Conservation (phyloP, 2,329 filamentous ascomycete species). For the Alternaria arborescens region DNA sequence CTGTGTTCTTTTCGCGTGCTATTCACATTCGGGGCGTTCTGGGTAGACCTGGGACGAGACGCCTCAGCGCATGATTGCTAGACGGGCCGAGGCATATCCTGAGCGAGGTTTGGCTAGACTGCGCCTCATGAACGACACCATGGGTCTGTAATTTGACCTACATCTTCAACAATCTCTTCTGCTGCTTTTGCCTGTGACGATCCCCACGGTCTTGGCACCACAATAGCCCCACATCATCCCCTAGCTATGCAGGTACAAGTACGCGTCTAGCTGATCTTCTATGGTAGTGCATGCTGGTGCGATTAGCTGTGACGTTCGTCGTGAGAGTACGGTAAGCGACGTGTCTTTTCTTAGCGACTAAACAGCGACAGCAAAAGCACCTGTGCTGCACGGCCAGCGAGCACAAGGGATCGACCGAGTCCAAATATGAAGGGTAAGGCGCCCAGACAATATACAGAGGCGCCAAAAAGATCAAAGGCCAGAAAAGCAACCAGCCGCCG, state of each 20-base stretch:
- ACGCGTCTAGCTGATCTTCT: not conserved
- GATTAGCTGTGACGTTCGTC: not conserved
- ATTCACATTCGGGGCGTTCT: slow-evolving; percentile 17
- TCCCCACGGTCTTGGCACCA: slow-evolving; percentile 5
- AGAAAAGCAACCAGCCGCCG: slow-evolving; percentile 15
- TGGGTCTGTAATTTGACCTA: slow-evolving; percentile 4
- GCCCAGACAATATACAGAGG: slow-evolving; percentile 7
- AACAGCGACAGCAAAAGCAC: not conserved
- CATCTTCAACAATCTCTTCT: slow-evolving; percentile 5
- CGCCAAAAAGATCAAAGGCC: slow-evolving; percentile 13
- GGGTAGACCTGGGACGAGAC: slow-evolving; percentile 25
- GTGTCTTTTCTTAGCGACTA: slow-evolving; percentile 3
- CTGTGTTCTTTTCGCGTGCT: slow-evolving; percentile 12
- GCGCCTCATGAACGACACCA: not conserved
- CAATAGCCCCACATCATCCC: not conserved
- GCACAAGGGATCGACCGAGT: not conserved
- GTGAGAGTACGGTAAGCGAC: slow-evolving; percentile 6
- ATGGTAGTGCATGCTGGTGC: not conserved
- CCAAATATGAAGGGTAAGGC: slow-evolving; percentile 10
- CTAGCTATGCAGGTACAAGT: slow-evolving; percentile 3
- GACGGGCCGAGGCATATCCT: slow-evolving; percentile 8
- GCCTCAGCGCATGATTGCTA: slow-evolving; percentile 2
- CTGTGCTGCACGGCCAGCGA: not conserved
- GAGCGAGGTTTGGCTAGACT: not conserved
- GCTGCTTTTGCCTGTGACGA: slow-evolving; percentile 10